These are phyloP conservation scores for Venturia asperata DNA, from an alignment of 2,329 filamentous ascomycete genomes.

Conservation along the genomic window DNA sequence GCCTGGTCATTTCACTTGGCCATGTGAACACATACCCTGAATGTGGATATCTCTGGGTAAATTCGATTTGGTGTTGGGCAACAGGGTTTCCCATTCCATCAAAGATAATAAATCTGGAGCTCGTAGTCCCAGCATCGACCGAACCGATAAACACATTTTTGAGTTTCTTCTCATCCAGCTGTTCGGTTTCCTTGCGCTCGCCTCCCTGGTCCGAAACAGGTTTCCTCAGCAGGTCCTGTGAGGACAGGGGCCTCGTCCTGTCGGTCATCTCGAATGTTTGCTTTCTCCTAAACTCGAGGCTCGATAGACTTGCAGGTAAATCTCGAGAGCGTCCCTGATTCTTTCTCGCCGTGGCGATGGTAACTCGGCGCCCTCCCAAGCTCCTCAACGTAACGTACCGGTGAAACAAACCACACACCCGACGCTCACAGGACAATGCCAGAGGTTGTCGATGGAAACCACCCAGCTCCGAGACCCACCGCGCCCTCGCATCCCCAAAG, in stretches of 20 bases:
- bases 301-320: not conserved
- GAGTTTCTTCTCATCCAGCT: conserved; percentile 22
- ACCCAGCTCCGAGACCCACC: not conserved
- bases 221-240: not conserved
- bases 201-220: not conserved
- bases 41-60: conserved; percentile 74
- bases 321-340: not conserved
- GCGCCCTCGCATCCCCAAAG: not conserved
- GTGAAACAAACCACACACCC: not conserved
- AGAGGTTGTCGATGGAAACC: not conserved
- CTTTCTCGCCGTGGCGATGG: not conserved
- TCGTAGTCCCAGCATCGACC: conserved; percentile 88
- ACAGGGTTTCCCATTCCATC: conserved; percentile 70
- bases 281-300: not conserved
- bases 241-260: not conserved
- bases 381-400: not conserved
- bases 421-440: not conserved
- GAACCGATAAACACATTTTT: conserved; percentile 68
- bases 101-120: conserved; percentile 85
- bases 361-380: not conserved
- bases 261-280: not conserved
- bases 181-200: not conserved
- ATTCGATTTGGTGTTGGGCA: conserved; percentile 79
- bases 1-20: not conserved
- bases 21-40: conserved; percentile 59